Evolutionary conservation across 2,329 filamentous ascomycete species (phyloP), one percentile per base, ranked within the genome.

Genomic region (Diaporthe ampelina): DNA sequence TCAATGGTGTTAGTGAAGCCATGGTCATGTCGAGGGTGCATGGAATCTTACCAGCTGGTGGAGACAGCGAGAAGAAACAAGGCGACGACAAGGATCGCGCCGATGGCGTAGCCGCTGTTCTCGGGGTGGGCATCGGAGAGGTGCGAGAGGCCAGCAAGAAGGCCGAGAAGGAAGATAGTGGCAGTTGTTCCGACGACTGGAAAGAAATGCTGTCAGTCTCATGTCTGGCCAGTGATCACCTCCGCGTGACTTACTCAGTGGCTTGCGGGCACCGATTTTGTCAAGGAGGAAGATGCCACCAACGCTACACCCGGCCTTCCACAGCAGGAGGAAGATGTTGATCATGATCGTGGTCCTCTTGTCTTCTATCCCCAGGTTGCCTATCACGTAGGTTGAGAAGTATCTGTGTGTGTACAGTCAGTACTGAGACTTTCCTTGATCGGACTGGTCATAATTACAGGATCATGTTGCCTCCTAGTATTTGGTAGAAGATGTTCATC

Each of bases 401-500:
- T 59, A 59, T 26, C 57, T 59, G n/a, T 35, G n/a, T 17, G 5
- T 24, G 21, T 15, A 26, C 17, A 29, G 4, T 29, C 29, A 29
- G 29, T 29, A 29, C 29, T 29, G 29, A 29, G 29, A 29, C 4
- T 29, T 29, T 2, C 29, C 29, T 29, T 4, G 29, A 3, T 4
- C 29, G 4, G 29, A 29, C 29, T 2, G 29, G 29, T 29, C 29
- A 29, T 29, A 29, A 4, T 29, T 59, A 59, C 57, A 59, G 7
- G 35, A 59, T 59, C 57, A 59, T 59, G n/a, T 59, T 59, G 10
- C 57, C 57, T 59, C 57, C 57, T 1, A 59, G 35, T 26, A 59
- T 59, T 26, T 59, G 57, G 6, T 59, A 59, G 13, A 59, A 59
- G 24, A 59, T 59, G 10, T 59, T 59, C 57, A 59, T 59, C 57